Evolutionary conservation across 2,329 filamentous ascomycete genomes (phyloP).

Genomic region (Rasamsonia emersonii): DNA sequence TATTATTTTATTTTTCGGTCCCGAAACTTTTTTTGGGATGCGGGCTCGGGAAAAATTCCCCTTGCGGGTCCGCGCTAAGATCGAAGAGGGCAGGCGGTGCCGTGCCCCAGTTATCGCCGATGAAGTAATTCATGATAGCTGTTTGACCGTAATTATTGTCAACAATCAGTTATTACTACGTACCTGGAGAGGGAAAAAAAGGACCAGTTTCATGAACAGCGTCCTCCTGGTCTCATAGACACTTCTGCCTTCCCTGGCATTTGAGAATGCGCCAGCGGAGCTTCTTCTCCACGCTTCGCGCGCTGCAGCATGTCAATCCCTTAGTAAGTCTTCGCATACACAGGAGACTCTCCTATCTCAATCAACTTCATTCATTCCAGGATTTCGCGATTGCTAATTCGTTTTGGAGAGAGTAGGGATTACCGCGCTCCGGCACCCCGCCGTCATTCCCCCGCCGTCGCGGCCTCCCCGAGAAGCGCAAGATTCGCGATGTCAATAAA

Average conservation of each 20-base stretch:
- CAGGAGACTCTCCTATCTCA: not conserved
- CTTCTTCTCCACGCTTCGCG: slow-evolving; percentile 48
- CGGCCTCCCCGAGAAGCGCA: slow-evolving; percentile 69
- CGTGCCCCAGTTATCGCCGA: slow-evolving; percentile 3
- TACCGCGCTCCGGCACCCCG: slow-evolving; percentile 66
- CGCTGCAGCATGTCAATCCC: slow-evolving; percentile 73
- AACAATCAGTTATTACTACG: too few species aligned
- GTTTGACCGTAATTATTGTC: too few species aligned
- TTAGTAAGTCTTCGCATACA: slow-evolving; percentile 49
- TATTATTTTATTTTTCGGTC: not conserved
- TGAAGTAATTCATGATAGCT: not conserved
- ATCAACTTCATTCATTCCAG: not conserved
- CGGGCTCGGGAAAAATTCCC: slow-evolving; percentile 10
- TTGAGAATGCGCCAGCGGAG: slow-evolving; percentile 29
- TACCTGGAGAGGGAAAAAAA: too few species aligned
- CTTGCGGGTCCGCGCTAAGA: slow-evolving; percentile 1
- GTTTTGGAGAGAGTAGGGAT: slow-evolving; percentile 49
- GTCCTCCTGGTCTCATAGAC: too few species aligned
- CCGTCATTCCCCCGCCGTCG: slow-evolving; percentile 64
- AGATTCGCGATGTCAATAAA: slow-evolving; percentile 76
- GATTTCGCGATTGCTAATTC: slow-evolving; percentile 3
- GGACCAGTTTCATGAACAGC: not conserved
- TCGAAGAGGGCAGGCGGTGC: slow-evolving; percentile 4
- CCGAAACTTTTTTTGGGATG: slow-evolving; percentile 8
- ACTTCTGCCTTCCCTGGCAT: too few species aligned